Evolutionary conservation across 352 stramenopile genomes (phyloP), one percentile per base, ranked within the genome.

Genomic region (Phytophthora boehmeriae): DNA sequence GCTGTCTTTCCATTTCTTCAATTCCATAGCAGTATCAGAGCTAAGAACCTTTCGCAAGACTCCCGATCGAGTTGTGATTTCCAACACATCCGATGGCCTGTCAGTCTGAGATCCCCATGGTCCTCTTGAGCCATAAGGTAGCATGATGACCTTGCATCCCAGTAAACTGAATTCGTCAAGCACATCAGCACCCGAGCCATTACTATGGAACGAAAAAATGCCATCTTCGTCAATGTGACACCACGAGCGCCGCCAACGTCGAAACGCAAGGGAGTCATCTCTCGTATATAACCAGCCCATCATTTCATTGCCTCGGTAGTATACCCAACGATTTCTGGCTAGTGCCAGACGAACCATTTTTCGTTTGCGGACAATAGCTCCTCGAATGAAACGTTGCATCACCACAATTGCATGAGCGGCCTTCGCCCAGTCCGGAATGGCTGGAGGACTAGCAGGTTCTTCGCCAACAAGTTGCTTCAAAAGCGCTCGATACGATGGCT

Each of bases 221-320:
- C 85, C 81, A 23, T 90, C 67, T 16, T 88, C 70, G 38, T 93
- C 81, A 1, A 95, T 50, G 43, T 91, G 83, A 48, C 88, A 95
- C 85, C 85, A 96, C 8, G 75, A 86, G 14, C 88, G 80, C 48
- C 83, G 79, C 88, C 88, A 96, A 22, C 88, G 75, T 55, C 80
- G 80, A 59, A 96, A 96, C 20, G 88, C 83, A 9, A 96, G 76
- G 13, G 82, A 90, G 36, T 95, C 85, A 39, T 95, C 88, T 63
- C 86, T 57, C 6, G 75, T 89, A 59, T 89, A 96, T 27, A 96
- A 57, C 88, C 88, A 96, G 2, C 88, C 85, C 76, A 92, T 90
- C 47, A 80, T 75, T 32, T 90, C 81, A 23, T 77, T 78, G 2
- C 73, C 71, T 76, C 83, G 56, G 48, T 80, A 86, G 28, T 82